Base-by-base conservation (phyloP, 2,329 filamentous ascomycete genomes). In the Camillea tinctor region DNA sequence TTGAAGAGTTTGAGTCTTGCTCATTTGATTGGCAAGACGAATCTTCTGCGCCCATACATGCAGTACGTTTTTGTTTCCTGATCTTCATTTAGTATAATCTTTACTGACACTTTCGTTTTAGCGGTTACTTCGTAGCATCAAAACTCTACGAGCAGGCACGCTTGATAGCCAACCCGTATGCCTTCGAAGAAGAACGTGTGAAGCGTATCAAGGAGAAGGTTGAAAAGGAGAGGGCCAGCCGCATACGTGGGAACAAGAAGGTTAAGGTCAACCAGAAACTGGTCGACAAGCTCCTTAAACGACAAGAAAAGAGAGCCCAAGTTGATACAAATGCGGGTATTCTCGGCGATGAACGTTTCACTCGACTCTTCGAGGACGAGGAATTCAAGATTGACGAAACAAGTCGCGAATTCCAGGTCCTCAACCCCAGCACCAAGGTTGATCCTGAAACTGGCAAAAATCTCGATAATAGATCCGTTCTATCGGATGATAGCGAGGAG, bases 51-150 rank as follows among this genome's bases (percentile, higher is more conserved):
- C 51, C 95, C 95, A 50, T 99, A 99, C 73, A 99, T 48, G 50
- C 50, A 57, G 50, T 44, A 50, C 49, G 49, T 21, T 13, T 15
- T 50, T 23, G 15, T 5, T 4, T 50, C n/a, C 36, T 44, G 6
- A 6, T 2, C 17, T 4, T 2, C 36, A 44, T 44, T 44, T 2
- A 2, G 5, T 17, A n/a, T 4, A 17, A 44, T n/a, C 30, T 19
- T 24, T 36, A 20, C 52, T 53, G 22, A 53, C 22, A 4, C 15
- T 21, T 26, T 17, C 24, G 22, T 30, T 30, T 99, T 96, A 95
- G 99, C 74, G 96, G 95, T 68, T 98, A 95, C 82, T 99, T 99
- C 78, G 93, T 99, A 54, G 92, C 91, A 40, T 94, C 96, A 69
- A 92, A 93, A 71, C 79, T 99, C 23, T 98, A 99, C 75, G 96